Percentiles rank a stretch among this genome's conserved stretches.
phyloP scores from a whole-genome alignment of 2,329 filamentous ascomycete species.

The Arachnomyces sp. region DNA sequence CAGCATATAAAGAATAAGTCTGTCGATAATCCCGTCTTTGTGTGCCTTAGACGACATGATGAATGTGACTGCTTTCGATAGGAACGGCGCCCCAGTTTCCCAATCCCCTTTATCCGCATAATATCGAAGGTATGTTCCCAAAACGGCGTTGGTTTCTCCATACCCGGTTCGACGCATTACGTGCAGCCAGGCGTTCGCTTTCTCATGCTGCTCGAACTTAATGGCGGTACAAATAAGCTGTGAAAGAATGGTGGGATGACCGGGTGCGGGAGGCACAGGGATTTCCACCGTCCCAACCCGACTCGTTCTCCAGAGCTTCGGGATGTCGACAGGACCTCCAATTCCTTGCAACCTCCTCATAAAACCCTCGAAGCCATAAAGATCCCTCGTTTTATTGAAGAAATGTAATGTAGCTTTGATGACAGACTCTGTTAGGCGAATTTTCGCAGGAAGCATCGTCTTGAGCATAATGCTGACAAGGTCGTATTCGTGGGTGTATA shows the following conservation, averaged over 20 bases:
- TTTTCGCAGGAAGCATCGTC: constrained; percentile 30
- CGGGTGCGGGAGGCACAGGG: constrained; percentile 26
- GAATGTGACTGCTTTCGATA: constrained; percentile 28
- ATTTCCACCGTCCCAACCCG: constrained; percentile 29
- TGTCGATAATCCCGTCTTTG: constrained; percentile 18
- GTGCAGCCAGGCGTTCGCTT: constrained; percentile 34
- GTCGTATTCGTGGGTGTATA: constrained; percentile 31
- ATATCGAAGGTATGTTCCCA: constrained; percentile 31
- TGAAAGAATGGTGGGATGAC: constrained; percentile 26
- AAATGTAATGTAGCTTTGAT: constrained; percentile 30
- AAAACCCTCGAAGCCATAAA: constrained; percentile 34
- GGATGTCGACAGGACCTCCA: constrained; percentile 25
- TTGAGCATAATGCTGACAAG: constrained; percentile 30
- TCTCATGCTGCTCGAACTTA: constrained; percentile 33
- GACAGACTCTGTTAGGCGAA: constrained; percentile 26
- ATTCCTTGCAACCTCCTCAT: constrained; percentile 29
- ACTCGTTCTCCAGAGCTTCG: constrained; percentile 11
- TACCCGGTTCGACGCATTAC: constrained; percentile 27
- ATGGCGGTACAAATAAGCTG: constrained; percentile 30
- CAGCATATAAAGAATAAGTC: constrained; percentile 32
- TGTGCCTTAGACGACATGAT: constrained; percentile 28
- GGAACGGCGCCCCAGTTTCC: constrained; percentile 24
- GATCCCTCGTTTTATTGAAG: constrained; percentile 32
- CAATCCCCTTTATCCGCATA: constrained; percentile 30
- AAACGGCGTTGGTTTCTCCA: constrained; percentile 28